Evolutionary conservation across 164 flowering plant species (phyloP), one percentile per base, ranked within the genome.

Genomic region (Liquidambar formosana): DNA sequence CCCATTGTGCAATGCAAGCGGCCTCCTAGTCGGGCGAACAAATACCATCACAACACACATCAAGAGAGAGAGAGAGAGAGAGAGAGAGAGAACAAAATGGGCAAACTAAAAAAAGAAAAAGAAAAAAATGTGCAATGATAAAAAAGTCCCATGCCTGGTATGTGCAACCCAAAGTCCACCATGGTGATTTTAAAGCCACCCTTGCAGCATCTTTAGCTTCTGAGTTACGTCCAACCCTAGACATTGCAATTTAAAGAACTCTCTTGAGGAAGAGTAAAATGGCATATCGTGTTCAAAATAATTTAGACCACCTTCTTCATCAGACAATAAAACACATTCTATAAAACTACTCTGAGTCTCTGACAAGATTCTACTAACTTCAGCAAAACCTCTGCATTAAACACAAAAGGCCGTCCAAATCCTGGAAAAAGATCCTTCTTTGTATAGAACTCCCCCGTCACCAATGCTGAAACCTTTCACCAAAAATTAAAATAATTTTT

Each of bases 121-220:
- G 38, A 15, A 33, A 27, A 10, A 18, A n/a, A 43, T 48, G 38
- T 13, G 63, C 33, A 48, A 18, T 15, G n/a, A n/a, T n/a, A n/a
- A n/a, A n/a, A n/a, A 48, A 44, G n/a, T 60, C 9, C 22, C 27
- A 59, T 67, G 85, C 98, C 84, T 89, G 78, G 71, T 92, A 94
- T 72, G 71, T 77, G 80, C 95, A 90, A 33, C 97, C 99, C 76
- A 94, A 71, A 53, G 99, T 94, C 99, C 97, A 94, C 97, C 99
- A 92, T 64, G 97, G 94, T 27, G 94, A 89, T 82, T 92, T 92
- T 69, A 94, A 65, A 43, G 97, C 95, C 14, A 80, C 95, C 80
- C 97, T 82, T 23, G 99, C 99, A 75, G 97, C 90, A 84, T 94
- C 94, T 78, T 89, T 89, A 41, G 99, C 91, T 84, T 94, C 99